phyloP scores from a whole-genome alignment of 768 basidiomycete species.

The Tremella yokohamensis region DNA sequence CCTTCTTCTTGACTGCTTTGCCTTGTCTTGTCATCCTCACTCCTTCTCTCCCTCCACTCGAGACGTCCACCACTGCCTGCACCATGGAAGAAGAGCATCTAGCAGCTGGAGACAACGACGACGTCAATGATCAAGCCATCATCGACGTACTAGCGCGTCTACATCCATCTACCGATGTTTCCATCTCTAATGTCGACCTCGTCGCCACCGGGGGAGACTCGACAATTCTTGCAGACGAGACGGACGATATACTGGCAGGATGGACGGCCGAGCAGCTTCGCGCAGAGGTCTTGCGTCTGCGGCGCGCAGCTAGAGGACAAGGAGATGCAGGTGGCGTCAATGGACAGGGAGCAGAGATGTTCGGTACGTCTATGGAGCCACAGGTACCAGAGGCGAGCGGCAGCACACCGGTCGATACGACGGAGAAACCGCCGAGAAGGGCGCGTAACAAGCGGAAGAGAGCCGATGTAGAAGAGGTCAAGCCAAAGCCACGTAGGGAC shows the following conservation, averaged over 20 bases:
- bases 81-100: neutral
- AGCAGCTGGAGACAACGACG: neutral
- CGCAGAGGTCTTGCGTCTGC: conserved; percentile 4
- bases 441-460: neutral
- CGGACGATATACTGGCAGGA: conserved; percentile 9
- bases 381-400: neutral
- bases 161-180: neutral
- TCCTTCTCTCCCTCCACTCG: conserved; percentile 3
- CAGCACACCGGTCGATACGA: neutral
- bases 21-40: conserved; percentile 8
- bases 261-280: conserved; percentile 24
- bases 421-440: conserved; percentile 5
- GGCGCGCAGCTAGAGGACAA: conserved; percentile 1
- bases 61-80: neutral
- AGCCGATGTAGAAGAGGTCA: conserved; percentile 10
- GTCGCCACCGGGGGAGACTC: no score
- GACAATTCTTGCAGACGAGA: neutral
- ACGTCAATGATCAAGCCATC: neutral
- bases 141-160: conserved; percentile 4
- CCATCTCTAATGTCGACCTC: no score
- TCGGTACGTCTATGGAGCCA: neutral
- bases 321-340: neutral
- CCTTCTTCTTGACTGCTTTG: neutral
- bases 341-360: neutral
- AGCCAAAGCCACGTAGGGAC: conserved; percentile 4